Evolutionary conservation across 805 yeast genomes (phyloP), one percentile per base, ranked within the genome.

Genomic region (Debaryomyces maramus): DNA sequence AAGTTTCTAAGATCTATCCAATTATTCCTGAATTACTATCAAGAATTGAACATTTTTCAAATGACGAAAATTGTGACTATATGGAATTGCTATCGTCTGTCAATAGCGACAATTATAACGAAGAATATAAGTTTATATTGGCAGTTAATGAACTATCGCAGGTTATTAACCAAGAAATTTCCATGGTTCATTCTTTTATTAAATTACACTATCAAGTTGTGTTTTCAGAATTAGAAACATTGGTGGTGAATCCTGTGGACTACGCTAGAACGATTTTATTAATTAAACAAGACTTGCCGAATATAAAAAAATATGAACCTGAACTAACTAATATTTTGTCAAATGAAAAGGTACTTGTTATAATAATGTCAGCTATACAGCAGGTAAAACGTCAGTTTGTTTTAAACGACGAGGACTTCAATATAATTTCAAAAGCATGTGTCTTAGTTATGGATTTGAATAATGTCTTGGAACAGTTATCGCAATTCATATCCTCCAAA

Each of bases 331-430:
- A 47, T 3, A 63, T 78, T 27, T 50, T 87, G 6, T 63, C 80
- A 3, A 77, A 75, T 40, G 95, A 88, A 34, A 85, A 85, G 48
- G 63, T 81, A 0, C 68, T 89, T 51, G 84, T 87, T 3, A 60
- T 89, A 6, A 77, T 84, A 1, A 86, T 90, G 84, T 77, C 95
- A 0, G 80, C 85, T 0, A 54, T 75, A 17, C 75, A 78, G 24
- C 78, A 80, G 24, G 63, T 72, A 4, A 61, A 63, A 31, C 46
- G 51, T 0, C 52, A 48, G 3, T 63, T 67, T 4, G 43, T 43
- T 0, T 46, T 55, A 0, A 37, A 60, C 1, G 57, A 52, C 0
- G 45, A 50, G 0, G 75, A 73, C 36, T 47, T 78, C 39, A 47
- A 50, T 0, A 53, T 55, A 4, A 54, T 86, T 1, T 15, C 53